Base-by-base conservation (phyloP, 2,329 filamentous ascomycete genomes). In the Immersiporthe knoxdaviesiana region DNA sequence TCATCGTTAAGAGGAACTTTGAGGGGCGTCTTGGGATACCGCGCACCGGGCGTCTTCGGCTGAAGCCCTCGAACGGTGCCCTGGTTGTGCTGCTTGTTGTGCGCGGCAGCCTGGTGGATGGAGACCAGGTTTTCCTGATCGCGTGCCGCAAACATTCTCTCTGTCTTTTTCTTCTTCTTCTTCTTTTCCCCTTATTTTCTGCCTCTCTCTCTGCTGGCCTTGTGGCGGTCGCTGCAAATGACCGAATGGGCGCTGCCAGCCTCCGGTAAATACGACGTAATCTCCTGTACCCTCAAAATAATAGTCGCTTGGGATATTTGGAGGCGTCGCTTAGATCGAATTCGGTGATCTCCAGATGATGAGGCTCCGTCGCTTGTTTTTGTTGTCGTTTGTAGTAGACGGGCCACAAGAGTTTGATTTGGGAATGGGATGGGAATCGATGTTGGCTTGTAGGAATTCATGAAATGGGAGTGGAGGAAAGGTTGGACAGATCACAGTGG, bases 71-170 rank as follows among this genome's bases (percentile, higher is more conserved):
- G 73, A 68, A 71, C 65, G 70, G 68, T 70, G 68, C 37, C 37
- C 66, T 65, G 47, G 67, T 71, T 72, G 71, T 86, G 84, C 74
- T 84, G 89, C 80, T 97, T 97, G 21, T 88, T 85, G 18, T 89
- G 87, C 32, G 90, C 89, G 63, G 84, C 87, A 70, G 89, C 86
- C 77, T 94, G 92, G 78, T 91, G 91, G 73, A 85, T 87, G 78
- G 93, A 90, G 75, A 93, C 87, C 79, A 93, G 82, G 80, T 97
- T 97, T 81, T 97, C 94, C 82, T 97, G 93, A 80, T 97, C 92
- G 75, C 90, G 89, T 77, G 91, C 85, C 71, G 92, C 92, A 77
- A 93, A 84, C 93, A 94, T 97, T 63, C 10, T 30, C 44, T 27
- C 27, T 35, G 35, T 35, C 35, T 35, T 21, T 62, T 3, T 11